phyloP scores from a whole-genome alignment of 2,329 filamentous ascomycete genomes.

The Aspergillaceae sp. region DNA sequence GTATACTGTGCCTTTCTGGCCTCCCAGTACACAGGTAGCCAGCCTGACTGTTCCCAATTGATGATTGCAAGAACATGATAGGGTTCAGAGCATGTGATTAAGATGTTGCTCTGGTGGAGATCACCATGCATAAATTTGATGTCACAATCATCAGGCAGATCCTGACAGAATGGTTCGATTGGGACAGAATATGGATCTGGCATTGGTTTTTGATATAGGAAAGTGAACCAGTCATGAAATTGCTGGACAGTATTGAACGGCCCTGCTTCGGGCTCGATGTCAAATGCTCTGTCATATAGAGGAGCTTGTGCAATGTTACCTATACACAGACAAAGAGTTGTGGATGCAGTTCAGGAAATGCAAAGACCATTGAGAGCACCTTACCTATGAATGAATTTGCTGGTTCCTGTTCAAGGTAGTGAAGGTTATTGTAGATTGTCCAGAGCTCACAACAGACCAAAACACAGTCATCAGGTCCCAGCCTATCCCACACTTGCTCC shows the following conservation, averaged over 20 bases:
- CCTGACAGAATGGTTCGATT: constrained; percentile 20
- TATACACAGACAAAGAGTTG: too few species aligned
- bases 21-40: constrained; percentile 27
- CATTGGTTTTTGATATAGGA: constrained; percentile 14
- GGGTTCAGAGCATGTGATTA: constrained; percentile 14
- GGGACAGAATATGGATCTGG: constrained; percentile 16
- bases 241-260: constrained; percentile 21
- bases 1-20: constrained; percentile 20
- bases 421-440: constrained; percentile 12
- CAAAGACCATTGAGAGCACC: background rate
- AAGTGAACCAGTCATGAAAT: constrained; percentile 27
- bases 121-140: constrained; percentile 30
- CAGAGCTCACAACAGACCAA: constrained; percentile 12
- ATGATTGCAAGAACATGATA: constrained; percentile 18
- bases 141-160: constrained; percentile 20
- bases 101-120: constrained; percentile 27
- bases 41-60: constrained; percentile 26
- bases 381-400: constrained; percentile 20
- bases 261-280: constrained; percentile 13
- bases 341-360: constrained; percentile 5
- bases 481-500: constrained; percentile 17
- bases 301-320: too few species aligned
- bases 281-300: constrained; percentile 17
- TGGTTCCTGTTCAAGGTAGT: constrained; percentile 18
- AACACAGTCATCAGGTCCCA: constrained; percentile 9